Evolutionary conservation across 2,329 filamentous ascomycete species (phyloP), one percentile per base, ranked within the genome.

Genomic region (Talaromyces atroroseus): DNA sequence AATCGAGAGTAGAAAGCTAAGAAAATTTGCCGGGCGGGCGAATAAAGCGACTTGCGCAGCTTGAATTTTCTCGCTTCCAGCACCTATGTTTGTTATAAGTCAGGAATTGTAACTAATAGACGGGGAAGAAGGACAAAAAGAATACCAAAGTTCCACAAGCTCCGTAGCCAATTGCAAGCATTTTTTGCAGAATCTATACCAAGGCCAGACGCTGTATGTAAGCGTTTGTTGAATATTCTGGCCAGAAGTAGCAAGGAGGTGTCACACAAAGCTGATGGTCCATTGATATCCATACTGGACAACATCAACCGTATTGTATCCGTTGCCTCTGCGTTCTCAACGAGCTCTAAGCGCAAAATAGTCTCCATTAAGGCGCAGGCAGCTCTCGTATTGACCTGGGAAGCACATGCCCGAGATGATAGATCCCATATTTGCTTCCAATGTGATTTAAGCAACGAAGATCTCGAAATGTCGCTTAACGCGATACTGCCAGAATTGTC

Each of bases 351-450:
- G 54, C 82, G 79, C 3, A 96, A 70, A 42, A 96, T 81, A 7
- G 82, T 76, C 59, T 85, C 79, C 62, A 96, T 78, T 3, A 94
- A 71, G 64, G 87, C 80, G 68, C 88, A 91, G 11, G 92, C 89
- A 45, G 89, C 84, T 61, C 94, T 85, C 61, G 88, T 92, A 3
- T 84, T 88, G 1, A 79, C 78, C 21, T 86, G 78, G 50, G 89
- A 84, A 58, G 85, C 87, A 55, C 95, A 77, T 36, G 84, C 84
- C 57, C 90, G 83, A 46, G 82, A 80, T 26, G 88, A 84, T 8
- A 89, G 75, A 62, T 90, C 87, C 89, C 91, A 96, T 18, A 86
- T 71, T 57, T 88, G 83, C 57, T 81, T 78, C 90, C 91, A 96
- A 26, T 76, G 71, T 1, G 65, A 62, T 57, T 71, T 72, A 11